A percentile compares a stretch with the other conserved stretches of the same genome.
These are phyloP conservation scores for Leucocoprinus leucothites DNA, from an alignment of 768 basidiomycete genomes.

Conservation along the genomic window DNA sequence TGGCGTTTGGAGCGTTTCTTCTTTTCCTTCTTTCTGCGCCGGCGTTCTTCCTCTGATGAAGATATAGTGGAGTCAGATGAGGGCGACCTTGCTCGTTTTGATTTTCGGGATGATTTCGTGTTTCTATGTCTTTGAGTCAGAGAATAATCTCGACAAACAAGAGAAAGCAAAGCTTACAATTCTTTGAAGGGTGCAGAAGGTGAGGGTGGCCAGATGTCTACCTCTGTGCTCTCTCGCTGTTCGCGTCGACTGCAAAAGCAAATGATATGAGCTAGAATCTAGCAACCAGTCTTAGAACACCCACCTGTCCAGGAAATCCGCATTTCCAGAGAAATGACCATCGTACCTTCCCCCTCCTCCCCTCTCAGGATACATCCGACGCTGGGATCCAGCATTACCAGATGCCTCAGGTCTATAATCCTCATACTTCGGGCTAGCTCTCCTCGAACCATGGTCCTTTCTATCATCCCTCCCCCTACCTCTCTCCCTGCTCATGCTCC, in stretches of 20 bases:
- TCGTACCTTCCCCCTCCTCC: constrained; percentile 26
- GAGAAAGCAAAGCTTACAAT: constrained; percentile 49
- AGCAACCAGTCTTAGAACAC: constrained; percentile 19
- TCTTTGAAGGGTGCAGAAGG: constrained; percentile 47
- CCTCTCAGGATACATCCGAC: constrained; percentile 52
- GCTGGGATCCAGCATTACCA: constrained; percentile 29
- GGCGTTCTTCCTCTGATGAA: constrained; percentile 56
- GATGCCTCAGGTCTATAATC: constrained; percentile 46
- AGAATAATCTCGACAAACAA: not conserved
- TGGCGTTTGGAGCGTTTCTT: constrained; percentile 53
- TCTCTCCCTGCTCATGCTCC: constrained; percentile 23
- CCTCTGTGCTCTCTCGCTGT: constrained; percentile 55
- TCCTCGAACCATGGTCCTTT: constrained; percentile 21
- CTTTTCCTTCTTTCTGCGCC: constrained; percentile 57
- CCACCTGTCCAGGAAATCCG: constrained; percentile 71
- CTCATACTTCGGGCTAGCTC: constrained; percentile 58
- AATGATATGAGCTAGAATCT: too few relatives aligned
- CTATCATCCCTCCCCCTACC: constrained; percentile 18
- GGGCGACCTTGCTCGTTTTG: constrained; percentile 53
- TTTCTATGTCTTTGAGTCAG: constrained; percentile 42
- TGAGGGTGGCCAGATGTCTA: constrained; percentile 80
- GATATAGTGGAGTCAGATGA: constrained; percentile 44
- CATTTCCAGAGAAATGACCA: constrained; percentile 24
- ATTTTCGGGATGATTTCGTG: constrained; percentile 48
- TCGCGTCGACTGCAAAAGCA: constrained; percentile 53